These are phyloP conservation scores for Lepidium aucheri DNA, from an alignment of 345 rosid species.

Conservation along the genomic window DNA sequence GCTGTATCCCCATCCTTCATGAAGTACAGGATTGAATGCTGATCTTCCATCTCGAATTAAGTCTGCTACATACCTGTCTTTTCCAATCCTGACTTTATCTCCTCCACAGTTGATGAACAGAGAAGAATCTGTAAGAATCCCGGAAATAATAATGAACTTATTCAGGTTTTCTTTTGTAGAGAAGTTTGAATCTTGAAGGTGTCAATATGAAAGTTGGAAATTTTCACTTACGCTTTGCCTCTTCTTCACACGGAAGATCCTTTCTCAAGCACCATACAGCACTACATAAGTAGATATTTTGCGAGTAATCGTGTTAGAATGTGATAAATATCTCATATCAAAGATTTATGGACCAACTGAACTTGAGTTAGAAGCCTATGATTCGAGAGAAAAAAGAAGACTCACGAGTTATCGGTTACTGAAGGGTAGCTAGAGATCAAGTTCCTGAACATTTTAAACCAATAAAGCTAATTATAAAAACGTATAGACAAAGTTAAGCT, in stretches of 20 bases:
- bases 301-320: no score
- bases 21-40: slow-evolving; percentile 17
- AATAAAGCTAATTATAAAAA: slow-evolving; percentile 4
- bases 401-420: slow-evolving; percentile 48
- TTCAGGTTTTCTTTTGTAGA: not conserved
- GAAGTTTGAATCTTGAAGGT: no score
- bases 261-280: slow-evolving; percentile 57
- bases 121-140: slow-evolving; percentile 45
- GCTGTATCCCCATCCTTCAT: slow-evolving; percentile 62
- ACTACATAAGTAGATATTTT: slow-evolving; percentile 26
- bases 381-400: no score
- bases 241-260: slow-evolving; percentile 52
- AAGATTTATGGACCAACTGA: no score
- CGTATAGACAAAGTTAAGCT: not conserved
- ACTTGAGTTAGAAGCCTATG: no score
- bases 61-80: slow-evolving; percentile 47
- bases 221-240: slow-evolving; percentile 42
- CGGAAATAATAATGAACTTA: not conserved
- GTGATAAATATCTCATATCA: no score
- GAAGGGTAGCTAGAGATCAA: slow-evolving; percentile 48
- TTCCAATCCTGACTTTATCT: not conserved
- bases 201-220: not conserved
- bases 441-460: slow-evolving; percentile 44
- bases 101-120: slow-evolving; percentile 89
- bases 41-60: slow-evolving; percentile 28